Conservation (phyloP, 2,329 filamentous ascomycete species). For the Trichothecium sympodiale region DNA sequence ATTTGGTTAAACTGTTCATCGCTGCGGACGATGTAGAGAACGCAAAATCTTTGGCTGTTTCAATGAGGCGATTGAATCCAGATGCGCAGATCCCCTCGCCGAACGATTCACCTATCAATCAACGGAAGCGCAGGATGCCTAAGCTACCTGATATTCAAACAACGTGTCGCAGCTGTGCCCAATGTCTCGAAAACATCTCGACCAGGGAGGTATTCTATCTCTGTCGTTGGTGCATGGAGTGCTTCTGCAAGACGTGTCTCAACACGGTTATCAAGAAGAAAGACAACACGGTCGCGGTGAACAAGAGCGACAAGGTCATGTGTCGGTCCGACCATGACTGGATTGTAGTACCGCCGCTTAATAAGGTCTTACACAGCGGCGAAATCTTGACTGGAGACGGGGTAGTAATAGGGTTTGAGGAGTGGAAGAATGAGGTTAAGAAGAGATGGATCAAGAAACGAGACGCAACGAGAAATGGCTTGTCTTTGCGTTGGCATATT, state of each 20-base stretch:
- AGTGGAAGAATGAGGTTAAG: constrained; percentile 24
- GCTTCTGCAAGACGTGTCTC: constrained; percentile 24
- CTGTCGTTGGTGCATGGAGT: constrained; percentile 27
- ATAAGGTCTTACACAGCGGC: constrained; percentile 21
- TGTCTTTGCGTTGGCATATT: no score
- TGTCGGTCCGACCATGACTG: constrained; percentile 26
- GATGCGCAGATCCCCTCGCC: constrained; percentile 15
- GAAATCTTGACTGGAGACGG: constrained; percentile 24
- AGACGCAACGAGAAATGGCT: no score
- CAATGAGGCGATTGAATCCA: constrained; percentile 24
- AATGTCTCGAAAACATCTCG: constrained; percentile 24
- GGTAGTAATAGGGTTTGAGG: constrained; percentile 17
- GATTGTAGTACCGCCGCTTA: constrained; percentile 25
- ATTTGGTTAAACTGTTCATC: constrained; percentile 26
- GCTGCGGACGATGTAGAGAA: constrained; percentile 24
- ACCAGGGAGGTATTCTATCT: constrained; percentile 20
- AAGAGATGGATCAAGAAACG: constrained; percentile 15
- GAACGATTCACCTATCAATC: constrained; percentile 15
- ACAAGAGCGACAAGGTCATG: constrained; percentile 14
- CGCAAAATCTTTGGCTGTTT: constrained; percentile 24
- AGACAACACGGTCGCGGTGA: constrained; percentile 18
- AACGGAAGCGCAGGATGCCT: constrained; percentile 18
- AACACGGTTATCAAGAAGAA: constrained; percentile 15
- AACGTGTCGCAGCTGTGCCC: constrained; percentile 22
- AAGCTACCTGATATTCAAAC: constrained; percentile 24